phyloP scores from a whole-genome alignment of 352 stramenopile species.

The Phytophthora sp. region DNA sequence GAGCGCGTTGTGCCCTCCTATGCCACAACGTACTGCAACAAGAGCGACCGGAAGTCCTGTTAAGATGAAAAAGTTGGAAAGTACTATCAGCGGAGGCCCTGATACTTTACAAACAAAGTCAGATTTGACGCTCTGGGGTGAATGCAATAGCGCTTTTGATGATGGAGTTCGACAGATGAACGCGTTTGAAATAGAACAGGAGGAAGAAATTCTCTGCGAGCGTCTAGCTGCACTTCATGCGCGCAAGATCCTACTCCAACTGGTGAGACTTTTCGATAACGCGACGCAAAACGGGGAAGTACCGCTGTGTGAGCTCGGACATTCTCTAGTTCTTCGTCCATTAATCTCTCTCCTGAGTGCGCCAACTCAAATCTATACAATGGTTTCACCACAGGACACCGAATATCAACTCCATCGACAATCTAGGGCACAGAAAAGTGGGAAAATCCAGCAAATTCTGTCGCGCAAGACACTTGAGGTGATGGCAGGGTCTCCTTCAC shows the following conservation, averaged over 20 bases:
- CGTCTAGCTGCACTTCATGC: constrained; percentile 68
- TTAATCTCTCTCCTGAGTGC: constrained; percentile 61
- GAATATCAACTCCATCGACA: constrained; percentile 28
- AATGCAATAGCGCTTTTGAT: constrained; percentile 70
- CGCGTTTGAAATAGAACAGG: constrained; percentile 62
- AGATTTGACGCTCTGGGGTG: constrained; percentile 66
- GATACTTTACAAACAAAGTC: constrained; percentile 27
- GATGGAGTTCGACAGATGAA: constrained; percentile 67
- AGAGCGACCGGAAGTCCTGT: constrained; percentile 48
- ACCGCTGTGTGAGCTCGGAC: constrained; percentile 60
- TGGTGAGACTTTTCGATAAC: constrained; percentile 61
- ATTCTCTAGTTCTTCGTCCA: constrained; percentile 70
- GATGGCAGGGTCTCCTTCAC: constrained; percentile 40
- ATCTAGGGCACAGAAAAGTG: constrained; percentile 25
- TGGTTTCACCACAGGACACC: neutral
- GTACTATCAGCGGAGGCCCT: constrained; percentile 1
- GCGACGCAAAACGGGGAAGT: constrained; percentile 29
- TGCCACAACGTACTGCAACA: constrained; percentile 14
- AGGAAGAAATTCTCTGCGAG: constrained; percentile 66
- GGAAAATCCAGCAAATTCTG: constrained; percentile 72
- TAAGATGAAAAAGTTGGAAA: constrained; percentile 48
- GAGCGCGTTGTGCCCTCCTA: constrained; percentile 36
- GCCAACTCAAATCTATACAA: constrained; percentile 5
- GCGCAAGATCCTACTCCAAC: constrained; percentile 68
- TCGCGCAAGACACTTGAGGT: constrained; percentile 51